Percentiles rank a stretch among this genome's conserved stretches.
phyloP scores from a whole-genome alignment of 2,329 filamentous ascomycete genomes.

The Leptographium galeiforme region DNA sequence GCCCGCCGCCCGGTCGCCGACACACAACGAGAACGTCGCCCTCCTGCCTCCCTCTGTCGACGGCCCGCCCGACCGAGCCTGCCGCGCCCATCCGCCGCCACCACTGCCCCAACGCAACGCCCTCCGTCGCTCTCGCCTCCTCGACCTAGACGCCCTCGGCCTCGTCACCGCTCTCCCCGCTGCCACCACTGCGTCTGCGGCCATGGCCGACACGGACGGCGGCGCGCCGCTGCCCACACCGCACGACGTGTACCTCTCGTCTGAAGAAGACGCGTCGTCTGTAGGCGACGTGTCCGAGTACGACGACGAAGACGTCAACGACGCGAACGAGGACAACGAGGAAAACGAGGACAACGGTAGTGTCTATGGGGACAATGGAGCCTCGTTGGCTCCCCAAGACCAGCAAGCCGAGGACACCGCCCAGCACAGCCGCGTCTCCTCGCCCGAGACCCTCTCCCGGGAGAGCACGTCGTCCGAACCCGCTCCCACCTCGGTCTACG shows the following conservation, averaged over 20 bases:
- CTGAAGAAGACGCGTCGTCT: conserved; percentile 51
- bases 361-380: background rate
- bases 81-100: conserved; percentile 19
- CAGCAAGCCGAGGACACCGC: background rate
- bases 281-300: conserved; percentile 44
- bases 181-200: conserved; percentile 4
- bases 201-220: conserved; percentile 8
- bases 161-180: background rate
- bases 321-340: conserved; percentile 31
- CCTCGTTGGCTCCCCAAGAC: no score
- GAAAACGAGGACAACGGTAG: conserved; percentile 17
- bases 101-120: conserved; percentile 37
- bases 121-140: conserved; percentile 32
- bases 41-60: background rate
- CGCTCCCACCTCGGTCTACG: background rate
- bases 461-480: background rate
- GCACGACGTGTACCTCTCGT: conserved; percentile 50
- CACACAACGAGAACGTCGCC: background rate
- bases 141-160: conserved; percentile 20
- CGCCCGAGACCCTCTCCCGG: background rate
- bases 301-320: conserved; percentile 23
- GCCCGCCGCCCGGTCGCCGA: background rate
- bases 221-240: conserved; percentile 25
- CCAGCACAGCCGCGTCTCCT: background rate
- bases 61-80: background rate